A percentile compares a stretch with the other conserved stretches of the same genome.
Evolutionary conservation across 2,329 filamentous ascomycete species (phyloP).

Genomic region (Didymella segeticola): DNA sequence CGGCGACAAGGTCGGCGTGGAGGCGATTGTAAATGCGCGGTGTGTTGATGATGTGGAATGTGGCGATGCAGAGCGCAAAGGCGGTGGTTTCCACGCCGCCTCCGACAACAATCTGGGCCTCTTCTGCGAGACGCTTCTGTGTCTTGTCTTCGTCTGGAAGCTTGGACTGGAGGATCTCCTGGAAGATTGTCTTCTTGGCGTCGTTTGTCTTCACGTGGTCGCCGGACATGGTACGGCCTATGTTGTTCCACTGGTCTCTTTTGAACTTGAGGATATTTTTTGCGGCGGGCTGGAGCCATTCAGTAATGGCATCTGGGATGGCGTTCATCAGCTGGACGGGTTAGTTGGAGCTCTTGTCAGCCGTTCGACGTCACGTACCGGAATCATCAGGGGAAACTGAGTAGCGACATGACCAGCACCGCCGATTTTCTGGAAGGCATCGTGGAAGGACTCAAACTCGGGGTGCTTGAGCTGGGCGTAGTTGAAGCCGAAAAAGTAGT

Average conservation of each 20-base stretch:
- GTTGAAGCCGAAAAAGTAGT: slow-evolving; percentile 51
- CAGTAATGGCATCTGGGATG: slow-evolving; percentile 39
- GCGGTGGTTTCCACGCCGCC: slow-evolving; percentile 51
- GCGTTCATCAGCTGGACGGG: slow-evolving; percentile 38
- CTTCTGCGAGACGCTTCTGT: slow-evolving; percentile 46
- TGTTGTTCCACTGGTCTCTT: slow-evolving; percentile 35
- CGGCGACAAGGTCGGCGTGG: slow-evolving; percentile 39
- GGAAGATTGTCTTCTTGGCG: slow-evolving; percentile 44
- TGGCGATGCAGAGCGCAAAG: slow-evolving; percentile 37
- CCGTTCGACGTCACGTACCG: slow-evolving; percentile 24
- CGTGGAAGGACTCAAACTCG: slow-evolving; percentile 45
- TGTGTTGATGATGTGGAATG: slow-evolving; percentile 44
- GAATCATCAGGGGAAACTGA: slow-evolving; percentile 41
- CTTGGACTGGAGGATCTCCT: slow-evolving; percentile 40
- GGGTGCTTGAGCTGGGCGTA: slow-evolving; percentile 42
- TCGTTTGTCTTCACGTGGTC: slow-evolving; percentile 42
- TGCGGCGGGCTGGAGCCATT: slow-evolving; percentile 41
- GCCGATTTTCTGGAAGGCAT: slow-evolving; percentile 43
- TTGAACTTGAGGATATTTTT: slow-evolving; percentile 42
- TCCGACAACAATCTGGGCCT: slow-evolving; percentile 49
- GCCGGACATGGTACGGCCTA: slow-evolving; percentile 36
- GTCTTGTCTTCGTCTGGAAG: slow-evolving; percentile 47
- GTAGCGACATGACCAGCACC: slow-evolving; percentile 42
- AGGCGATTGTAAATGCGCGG: slow-evolving; percentile 40
- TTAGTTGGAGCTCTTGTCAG: not conserved